These are phyloP conservation scores for Caryopteris hybrid DNA, from an alignment of 305 asterid genomes.

Conservation along the genomic window DNA sequence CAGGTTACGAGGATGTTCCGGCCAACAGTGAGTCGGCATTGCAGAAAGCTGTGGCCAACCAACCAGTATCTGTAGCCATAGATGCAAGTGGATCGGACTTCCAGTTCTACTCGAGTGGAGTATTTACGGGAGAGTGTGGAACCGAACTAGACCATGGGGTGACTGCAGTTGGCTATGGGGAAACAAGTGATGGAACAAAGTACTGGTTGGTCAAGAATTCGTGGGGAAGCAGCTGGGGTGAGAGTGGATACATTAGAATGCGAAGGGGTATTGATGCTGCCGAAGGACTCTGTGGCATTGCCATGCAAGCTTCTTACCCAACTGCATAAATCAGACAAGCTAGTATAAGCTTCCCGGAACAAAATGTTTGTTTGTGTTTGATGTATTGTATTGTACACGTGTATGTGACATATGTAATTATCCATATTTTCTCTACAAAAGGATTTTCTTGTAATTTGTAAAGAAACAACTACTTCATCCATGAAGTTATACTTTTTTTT, in stretches of 20 bases:
- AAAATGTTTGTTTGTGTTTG: not conserved
- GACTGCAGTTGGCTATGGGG: conserved; percentile 20
- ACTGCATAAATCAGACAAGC: not conserved
- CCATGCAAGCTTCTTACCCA: not conserved
- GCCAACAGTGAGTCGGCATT: conserved; percentile 31
- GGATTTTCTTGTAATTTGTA: too few relatives aligned
- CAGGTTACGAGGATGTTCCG: conserved; percentile 43
- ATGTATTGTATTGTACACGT: not conserved
- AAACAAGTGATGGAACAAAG: not conserved
- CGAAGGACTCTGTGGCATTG: conserved; percentile 7
- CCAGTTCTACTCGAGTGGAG: conserved; percentile 13
- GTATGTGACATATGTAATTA: too few relatives aligned
- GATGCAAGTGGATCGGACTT: not conserved
- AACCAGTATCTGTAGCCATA: conserved; percentile 7
- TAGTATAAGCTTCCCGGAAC: not conserved
- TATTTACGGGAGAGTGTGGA: conserved; percentile 23
- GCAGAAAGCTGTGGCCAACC: conserved; percentile 31
- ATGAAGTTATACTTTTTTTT: too few relatives aligned
- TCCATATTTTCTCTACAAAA: too few relatives aligned
- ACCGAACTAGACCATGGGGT: conserved; percentile 19
- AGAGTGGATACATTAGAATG: not conserved
- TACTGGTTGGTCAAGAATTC: conserved; percentile 19
- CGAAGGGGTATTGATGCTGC: not conserved
- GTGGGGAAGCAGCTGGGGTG: conserved; percentile 10
- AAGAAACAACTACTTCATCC: too few relatives aligned